Base-by-base conservation (phyloP, 202 grass and related monocot species). In the Carex arenaria region DNA sequence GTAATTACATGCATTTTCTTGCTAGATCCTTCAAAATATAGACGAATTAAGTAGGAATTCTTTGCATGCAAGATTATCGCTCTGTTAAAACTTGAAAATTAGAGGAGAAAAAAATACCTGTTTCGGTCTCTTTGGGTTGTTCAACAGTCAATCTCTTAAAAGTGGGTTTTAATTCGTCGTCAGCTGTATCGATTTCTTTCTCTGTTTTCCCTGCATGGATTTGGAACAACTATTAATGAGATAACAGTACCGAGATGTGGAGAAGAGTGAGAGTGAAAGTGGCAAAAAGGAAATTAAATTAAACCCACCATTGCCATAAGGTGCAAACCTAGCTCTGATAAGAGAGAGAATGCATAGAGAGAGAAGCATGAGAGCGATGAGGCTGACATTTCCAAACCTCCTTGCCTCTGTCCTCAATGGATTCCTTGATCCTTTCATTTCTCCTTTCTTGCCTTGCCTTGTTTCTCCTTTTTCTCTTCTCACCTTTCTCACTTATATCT, bases 311-410 rank as follows among this genome's bases (percentile, higher is more conserved):
- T 61, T 89, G 81, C 63, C 63, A 38, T 83, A 85, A 7, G 87
- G 87, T 54, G 85, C 72, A 86, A 93, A 93, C 28, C 89, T 81
- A 4, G 90, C 87, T 84, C 86, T 70, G 74, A 96, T 85, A 52
- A 96, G 60, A 83, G 93, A 86, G 81, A 96, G 88, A 67, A 91
- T 82, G 79, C 89, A 84, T 67, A 95, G 63, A 74, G 85, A 93
- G 80, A 87, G 84, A 80, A 93, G 89, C 93, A 96, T 96, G 81
- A 90, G 78, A 28, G 83, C 89, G 18, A 96, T 83, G 31, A 93
- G 72, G 9, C 71, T 84, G 70, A 85, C 85, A 91, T 95, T 92
- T 30, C 93, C 80, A 4, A 89, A 78, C 80, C 88, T 80, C 87
- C 88, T 80, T 15, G 82, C 79, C 83, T 90, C 88, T 18, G 69